Percentiles rank a stretch among this genome's conserved stretches.
Evolutionary conservation across 768 basidiomycete genomes (phyloP).

Genomic region (Porphyrellus cyaneotinctus): DNA sequence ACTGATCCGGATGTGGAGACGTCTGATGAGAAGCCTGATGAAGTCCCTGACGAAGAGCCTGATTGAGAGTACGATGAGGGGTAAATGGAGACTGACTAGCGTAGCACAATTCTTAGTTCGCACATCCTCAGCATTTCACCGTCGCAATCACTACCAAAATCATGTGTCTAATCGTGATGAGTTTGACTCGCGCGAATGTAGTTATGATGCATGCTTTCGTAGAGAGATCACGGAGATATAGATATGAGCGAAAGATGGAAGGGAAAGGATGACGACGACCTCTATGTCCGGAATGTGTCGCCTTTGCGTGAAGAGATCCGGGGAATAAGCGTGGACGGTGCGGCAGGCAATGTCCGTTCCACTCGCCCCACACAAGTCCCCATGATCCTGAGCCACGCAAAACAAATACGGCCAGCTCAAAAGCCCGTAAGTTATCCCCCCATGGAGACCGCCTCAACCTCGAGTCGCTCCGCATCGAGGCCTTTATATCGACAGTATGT

Average conservation of each 20-base stretch:
- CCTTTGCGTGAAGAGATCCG: neutral
- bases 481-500: slow-evolving; percentile 41
- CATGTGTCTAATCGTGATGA: neutral
- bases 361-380: neutral
- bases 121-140: too few species aligned
- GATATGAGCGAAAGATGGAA: neutral
- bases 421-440: neutral
- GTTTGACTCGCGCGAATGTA: slow-evolving; percentile 1
- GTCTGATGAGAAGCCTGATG: too few species aligned
- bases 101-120: too few species aligned
- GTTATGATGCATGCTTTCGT: neutral
- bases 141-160: too few species aligned
- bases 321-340: neutral
- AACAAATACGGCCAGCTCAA: neutral
- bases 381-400: neutral
- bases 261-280: neutral
- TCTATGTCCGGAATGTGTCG: slow-evolving; percentile 7
- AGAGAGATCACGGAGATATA: neutral
- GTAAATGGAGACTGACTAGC: too few species aligned
- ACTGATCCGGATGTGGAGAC: neutral
- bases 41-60: too few species aligned
- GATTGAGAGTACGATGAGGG: too few species aligned
- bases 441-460: neutral
- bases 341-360: neutral
- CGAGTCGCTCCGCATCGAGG: neutral